Conservation (phyloP, 306 rosid species). For the Vigna unguiculata region DNA sequence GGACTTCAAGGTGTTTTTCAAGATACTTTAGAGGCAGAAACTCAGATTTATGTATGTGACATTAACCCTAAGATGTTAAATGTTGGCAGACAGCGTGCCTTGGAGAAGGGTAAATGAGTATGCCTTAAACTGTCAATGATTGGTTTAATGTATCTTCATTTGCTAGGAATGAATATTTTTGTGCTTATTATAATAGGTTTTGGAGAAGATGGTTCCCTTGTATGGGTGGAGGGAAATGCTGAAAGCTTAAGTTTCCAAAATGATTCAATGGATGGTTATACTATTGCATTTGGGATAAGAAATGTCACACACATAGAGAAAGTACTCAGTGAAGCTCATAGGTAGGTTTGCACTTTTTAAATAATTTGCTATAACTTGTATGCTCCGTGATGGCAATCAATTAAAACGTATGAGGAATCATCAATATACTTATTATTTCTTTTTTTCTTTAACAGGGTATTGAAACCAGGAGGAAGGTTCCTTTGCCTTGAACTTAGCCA, state of each 20-base stretch:
- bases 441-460: constrained; percentile 59
- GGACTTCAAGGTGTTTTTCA: constrained; percentile 58
- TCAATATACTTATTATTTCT: constrained; percentile 11
- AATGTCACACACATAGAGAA: constrained; percentile 96
- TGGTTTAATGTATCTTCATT: constrained; percentile 30
- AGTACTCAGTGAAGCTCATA: constrained; percentile 81
- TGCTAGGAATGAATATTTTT: constrained; percentile 45
- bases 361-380: constrained; percentile 34
- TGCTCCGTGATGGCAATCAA: constrained; percentile 4
- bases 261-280: constrained; percentile 94
- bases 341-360: constrained; percentile 55
- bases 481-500: constrained; percentile 98
- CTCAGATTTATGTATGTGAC: constrained; percentile 84
- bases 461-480: constrained; percentile 92
- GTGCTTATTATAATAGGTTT: constrained; percentile 58
- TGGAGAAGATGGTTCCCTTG: constrained; percentile 74
- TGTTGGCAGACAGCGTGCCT: constrained; percentile 79
- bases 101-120: constrained; percentile 69
- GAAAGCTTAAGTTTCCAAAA: constrained; percentile 72
- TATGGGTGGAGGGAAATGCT: constrained; percentile 94
- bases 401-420: constrained; percentile 23
- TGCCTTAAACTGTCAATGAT: constrained; percentile 14
- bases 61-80: constrained; percentile 88
- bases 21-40: constrained; percentile 67
- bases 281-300: constrained; percentile 96